Base-by-base conservation (phyloP, 2,329 filamentous ascomycete genomes). In the Neonectria faginata region DNA sequence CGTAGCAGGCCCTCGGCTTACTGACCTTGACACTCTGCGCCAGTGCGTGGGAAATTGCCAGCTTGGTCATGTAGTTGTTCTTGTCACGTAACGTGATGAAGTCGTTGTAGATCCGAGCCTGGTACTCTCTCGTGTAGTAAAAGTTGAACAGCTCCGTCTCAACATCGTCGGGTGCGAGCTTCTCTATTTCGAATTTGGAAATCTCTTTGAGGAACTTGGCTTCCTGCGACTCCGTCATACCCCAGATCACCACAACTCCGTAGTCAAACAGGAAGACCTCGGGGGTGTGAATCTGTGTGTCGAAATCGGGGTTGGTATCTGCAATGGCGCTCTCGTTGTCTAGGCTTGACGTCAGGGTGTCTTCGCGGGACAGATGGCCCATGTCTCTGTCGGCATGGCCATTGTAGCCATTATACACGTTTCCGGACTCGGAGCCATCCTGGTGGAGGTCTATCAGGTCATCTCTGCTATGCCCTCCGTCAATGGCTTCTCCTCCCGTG, bases 81-180 rank as follows among this genome's bases (percentile, higher is more conserved):
- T 97, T 97, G 74, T 98, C 95, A 53, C 94, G 87, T 65, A 99
- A 81, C 2, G 93, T 96, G 79, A 99, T 99, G 74, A 99, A 99
- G 80, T 99, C 96, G 80, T 99, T 99, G 86, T 99, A 99, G 79
- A 99, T 99, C 56, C 96, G 91, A 22, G 96, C 93, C 80, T 99
- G 97, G 78, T 99, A 99, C 77, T 98, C 95, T 74, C 92, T 88
- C 3, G 96, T 98, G 82, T 99, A 98, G 83, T 99, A 99, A 79
- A 98, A 99, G 79, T 99, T 99, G 85, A 99, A 99, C 75, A 95
- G 93, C 79, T 99, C 96, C 51, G 94, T 93, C 81, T 99, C 95
- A 31, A 97, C 90, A 72, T 97, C 93, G 75, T 97, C 94, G 11
- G 91, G 88, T 27, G 89, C 89, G 53, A 98, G 86, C 78, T 97